Percentiles rank a stretch among this genome's conserved stretches.
Conservation (phyloP, 257 asterid genomes). For the Plectranthus barbatus region DNA sequence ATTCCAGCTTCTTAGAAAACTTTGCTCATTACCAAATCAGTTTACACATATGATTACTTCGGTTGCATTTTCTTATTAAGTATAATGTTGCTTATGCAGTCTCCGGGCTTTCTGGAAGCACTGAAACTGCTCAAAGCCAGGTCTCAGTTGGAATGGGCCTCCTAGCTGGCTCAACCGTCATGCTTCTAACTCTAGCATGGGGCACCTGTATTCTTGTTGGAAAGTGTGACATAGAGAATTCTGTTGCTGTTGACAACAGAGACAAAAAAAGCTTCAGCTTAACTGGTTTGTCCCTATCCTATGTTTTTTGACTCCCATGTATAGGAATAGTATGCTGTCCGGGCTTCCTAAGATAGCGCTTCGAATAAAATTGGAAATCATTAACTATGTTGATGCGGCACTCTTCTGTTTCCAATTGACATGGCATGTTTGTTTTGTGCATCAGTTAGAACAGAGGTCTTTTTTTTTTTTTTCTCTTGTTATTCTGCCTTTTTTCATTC, state of each 20-base stretch:
- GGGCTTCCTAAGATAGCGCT: not conserved
- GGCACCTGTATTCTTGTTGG: slow-evolving; percentile 82
- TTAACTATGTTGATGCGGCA: not conserved
- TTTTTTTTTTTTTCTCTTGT: not conserved
- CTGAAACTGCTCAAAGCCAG: slow-evolving; percentile 82
- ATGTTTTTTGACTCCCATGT: not conserved
- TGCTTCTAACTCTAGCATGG: slow-evolving; percentile 90
- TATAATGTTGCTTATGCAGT: slow-evolving; percentile 33
- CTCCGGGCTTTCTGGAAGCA: slow-evolving; percentile 82
- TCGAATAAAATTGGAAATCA: not conserved
- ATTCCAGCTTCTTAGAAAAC: not conserved
- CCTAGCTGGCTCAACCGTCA: slow-evolving; percentile 92
- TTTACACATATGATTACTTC: not conserved
- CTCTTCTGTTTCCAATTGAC: not conserved
- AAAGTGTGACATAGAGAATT: slow-evolving; percentile 58
- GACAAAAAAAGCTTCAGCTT: slow-evolving; percentile 64
- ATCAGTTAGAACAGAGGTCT: no score
- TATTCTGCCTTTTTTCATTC: not conserved
- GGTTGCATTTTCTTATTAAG: not conserved
- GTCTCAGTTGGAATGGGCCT: slow-evolving; percentile 95
- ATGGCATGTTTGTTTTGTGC: not conserved
- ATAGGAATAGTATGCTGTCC: not conserved
- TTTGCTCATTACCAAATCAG: not conserved
- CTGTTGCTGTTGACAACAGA: slow-evolving; percentile 41
- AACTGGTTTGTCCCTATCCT: slow-evolving; percentile 43